Conservation (phyloP, 2,329 filamentous ascomycete species). For the Cercospora zeina region DNA sequence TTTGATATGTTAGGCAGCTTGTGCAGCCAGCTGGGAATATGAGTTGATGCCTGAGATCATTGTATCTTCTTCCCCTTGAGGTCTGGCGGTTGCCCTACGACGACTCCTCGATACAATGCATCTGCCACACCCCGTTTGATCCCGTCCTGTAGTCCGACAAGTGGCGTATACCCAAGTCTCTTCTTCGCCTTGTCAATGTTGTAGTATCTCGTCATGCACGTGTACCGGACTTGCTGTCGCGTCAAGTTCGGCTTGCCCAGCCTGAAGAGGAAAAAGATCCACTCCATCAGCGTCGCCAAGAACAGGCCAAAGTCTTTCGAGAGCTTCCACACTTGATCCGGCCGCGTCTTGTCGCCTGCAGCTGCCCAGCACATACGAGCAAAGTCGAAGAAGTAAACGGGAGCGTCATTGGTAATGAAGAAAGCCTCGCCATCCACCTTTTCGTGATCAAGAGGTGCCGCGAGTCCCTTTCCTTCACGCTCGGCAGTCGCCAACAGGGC, state of each 20-base stretch:
- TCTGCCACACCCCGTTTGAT: slow-evolving; percentile 49
- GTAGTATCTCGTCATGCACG: slow-evolving; percentile 75
- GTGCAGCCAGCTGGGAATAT: neutral
- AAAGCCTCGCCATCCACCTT: slow-evolving; percentile 54
- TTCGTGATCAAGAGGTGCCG: slow-evolving; percentile 49
- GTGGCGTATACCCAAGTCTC: slow-evolving; percentile 67
- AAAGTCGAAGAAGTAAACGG: slow-evolving; percentile 55
- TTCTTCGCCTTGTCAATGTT: slow-evolving; percentile 73
- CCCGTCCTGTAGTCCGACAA: slow-evolving; percentile 67
- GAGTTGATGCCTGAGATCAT: neutral
- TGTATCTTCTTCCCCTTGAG: slow-evolving; percentile 38
- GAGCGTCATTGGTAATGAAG: slow-evolving; percentile 54
- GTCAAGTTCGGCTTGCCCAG: slow-evolving; percentile 51
- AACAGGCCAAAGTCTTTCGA: slow-evolving; percentile 45
- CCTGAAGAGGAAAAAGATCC: slow-evolving; percentile 46
- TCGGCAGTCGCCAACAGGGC: slow-evolving; percentile 51
- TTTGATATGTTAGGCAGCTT: neutral
- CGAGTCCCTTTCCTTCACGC: slow-evolving; percentile 35
- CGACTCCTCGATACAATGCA: slow-evolving; percentile 41
- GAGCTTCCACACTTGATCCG: slow-evolving; percentile 48
- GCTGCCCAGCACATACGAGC: slow-evolving; percentile 50
- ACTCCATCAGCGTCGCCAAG: slow-evolving; percentile 49
- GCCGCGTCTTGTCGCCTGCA: slow-evolving; percentile 44
- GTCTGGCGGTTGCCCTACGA: slow-evolving; percentile 39
- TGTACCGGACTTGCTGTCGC: slow-evolving; percentile 59